These are phyloP conservation scores for Fimicolochytrium jonesii DNA, from an alignment of 192 early-diverging fungal genomes.

Conservation along the genomic window DNA sequence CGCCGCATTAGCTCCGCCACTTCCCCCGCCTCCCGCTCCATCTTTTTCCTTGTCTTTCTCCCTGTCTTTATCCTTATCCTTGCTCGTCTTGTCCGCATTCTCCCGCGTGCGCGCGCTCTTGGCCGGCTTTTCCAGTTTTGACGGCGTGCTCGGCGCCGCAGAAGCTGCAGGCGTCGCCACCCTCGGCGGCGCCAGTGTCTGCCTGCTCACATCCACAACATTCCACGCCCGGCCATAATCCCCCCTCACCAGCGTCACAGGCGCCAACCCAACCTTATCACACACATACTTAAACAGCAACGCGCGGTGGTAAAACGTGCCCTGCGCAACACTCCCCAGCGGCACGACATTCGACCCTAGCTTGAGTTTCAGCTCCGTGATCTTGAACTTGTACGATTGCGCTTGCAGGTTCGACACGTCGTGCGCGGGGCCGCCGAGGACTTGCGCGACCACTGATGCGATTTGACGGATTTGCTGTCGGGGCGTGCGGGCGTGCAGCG, in stretches of 20 bases:
- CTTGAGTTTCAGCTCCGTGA: conserved; percentile 49
- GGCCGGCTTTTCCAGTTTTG: conserved; percentile 19
- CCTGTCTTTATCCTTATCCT: background rate
- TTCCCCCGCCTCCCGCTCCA: background rate
- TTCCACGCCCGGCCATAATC: conserved; percentile 54
- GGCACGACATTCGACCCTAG: conserved; percentile 40
- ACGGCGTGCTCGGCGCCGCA: conserved; percentile 1
- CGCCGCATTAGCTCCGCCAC: conserved; percentile 14
- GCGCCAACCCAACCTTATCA: conserved; percentile 42
- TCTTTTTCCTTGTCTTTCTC: background rate
- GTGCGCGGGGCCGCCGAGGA: conserved; percentile 49
- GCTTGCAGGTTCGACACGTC: conserved; percentile 14
- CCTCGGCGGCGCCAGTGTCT: conserved; percentile 7
- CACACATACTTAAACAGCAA: conserved; percentile 53
- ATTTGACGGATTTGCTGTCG: conserved; percentile 40
- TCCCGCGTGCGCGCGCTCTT: background rate
- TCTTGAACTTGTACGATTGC: conserved; percentile 45
- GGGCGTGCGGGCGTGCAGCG: conserved; percentile 8
- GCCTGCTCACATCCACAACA: conserved; percentile 33
- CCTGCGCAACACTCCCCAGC: conserved; percentile 37
- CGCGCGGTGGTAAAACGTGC: conserved; percentile 56
- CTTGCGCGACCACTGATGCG: conserved; percentile 36
- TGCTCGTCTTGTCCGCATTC: conserved; percentile 1
- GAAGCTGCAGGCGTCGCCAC: background rate
- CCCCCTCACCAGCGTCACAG: conserved; percentile 41